Evolutionary conservation across 2,329 filamentous ascomycete genomes (phyloP), one percentile per base, ranked within the genome.

Genomic region (Aotearoamyces nothofagi): DNA sequence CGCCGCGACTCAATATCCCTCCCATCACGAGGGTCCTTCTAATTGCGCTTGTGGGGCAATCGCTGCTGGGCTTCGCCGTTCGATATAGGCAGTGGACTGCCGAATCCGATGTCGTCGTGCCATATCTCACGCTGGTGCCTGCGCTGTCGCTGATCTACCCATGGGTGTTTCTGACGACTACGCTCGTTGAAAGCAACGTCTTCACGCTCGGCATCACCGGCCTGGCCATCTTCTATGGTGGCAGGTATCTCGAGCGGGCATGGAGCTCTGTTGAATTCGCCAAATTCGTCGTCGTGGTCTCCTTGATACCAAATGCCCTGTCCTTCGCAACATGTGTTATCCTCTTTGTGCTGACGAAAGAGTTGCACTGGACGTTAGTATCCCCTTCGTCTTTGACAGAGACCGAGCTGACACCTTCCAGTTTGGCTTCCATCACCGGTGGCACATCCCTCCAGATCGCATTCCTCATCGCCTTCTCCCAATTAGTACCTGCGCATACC

Each of bases 391-490:
- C 15, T 22, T 3, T 15, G 15, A 26, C 12, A 20, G 29, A 39
- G 15, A 33, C 39, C 12, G 25, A 49, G 43, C 51, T 49, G 55
- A 51, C 29, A 24, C 10, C 26, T 10, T 34, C 26, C 45, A 90
- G 79, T 29, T 56, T 81, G 26, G 84, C 79, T 25, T 77, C 80
- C 38, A 81, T 96, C 47, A 81, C 80, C 42, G 90, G 90, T 42
- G 86, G 84, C 31, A 77, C 93, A 38, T 75, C 86, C 10, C 63
- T 94, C 33, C 87, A 94, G 54, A 84, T 90, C 26, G 77, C 80
- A 36, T 96, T 96, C 59, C 78, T 98, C 36, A 82, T 96, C 44
- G 82, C 87, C 31, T 93, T 96, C 57, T 96, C 92, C 57, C 90
- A 98, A 56, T 80, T 98, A 27, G 79, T 96, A 19, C 90, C 90